Evolutionary conservation across 352 stramenopile genomes (phyloP).

Genomic region (Pythium utonaiense): DNA sequence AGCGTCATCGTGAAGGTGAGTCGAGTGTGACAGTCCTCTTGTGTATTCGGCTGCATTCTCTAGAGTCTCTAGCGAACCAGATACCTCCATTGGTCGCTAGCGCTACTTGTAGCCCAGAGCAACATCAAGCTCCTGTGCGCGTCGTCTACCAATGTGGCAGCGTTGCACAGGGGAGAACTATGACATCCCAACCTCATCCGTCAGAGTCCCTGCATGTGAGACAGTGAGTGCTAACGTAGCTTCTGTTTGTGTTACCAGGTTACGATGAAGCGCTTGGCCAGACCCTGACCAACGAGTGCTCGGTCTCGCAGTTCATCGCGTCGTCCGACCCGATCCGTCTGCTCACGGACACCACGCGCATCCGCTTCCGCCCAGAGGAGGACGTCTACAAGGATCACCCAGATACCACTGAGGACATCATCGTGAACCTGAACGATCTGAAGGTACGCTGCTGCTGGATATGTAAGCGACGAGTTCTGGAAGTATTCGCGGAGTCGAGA

Average conservation of each 20-base stretch:
- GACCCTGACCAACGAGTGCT: conserved; percentile 81
- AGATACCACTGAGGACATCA: conserved; percentile 79
- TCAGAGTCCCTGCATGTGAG: conserved; percentile 9
- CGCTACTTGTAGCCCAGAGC: conserved; percentile 88
- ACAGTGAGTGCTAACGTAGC: conserved; percentile 3
- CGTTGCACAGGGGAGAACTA: conserved; percentile 60
- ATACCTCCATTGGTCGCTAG: conserved; percentile 71
- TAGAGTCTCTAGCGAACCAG: conserved; percentile 86
- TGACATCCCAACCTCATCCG: conserved; percentile 47
- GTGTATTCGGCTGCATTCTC: conserved; percentile 68
- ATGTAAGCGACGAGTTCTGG: background rate
- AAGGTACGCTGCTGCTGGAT: conserved; percentile 59
- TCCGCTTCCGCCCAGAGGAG: conserved; percentile 87
- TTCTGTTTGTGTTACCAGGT: conserved; percentile 32
- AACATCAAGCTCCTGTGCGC: conserved; percentile 82
- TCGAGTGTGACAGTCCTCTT: too few relatives aligned
- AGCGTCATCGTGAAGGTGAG: conserved; percentile 91
- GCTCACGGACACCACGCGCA: conserved; percentile 92
- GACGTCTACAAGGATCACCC: conserved; percentile 81
- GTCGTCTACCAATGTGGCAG: conserved; percentile 24
- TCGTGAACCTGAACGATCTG: conserved; percentile 84
- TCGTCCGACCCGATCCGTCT: conserved; percentile 93
- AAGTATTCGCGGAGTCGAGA: background rate
- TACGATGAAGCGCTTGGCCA: conserved; percentile 92
- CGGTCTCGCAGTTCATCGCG: conserved; percentile 85